Percentiles rank a stretch among this genome's conserved stretches.
phyloP scores from a whole-genome alignment of 108 stramenopile genomes.

The Cyclotella baltica region DNA sequence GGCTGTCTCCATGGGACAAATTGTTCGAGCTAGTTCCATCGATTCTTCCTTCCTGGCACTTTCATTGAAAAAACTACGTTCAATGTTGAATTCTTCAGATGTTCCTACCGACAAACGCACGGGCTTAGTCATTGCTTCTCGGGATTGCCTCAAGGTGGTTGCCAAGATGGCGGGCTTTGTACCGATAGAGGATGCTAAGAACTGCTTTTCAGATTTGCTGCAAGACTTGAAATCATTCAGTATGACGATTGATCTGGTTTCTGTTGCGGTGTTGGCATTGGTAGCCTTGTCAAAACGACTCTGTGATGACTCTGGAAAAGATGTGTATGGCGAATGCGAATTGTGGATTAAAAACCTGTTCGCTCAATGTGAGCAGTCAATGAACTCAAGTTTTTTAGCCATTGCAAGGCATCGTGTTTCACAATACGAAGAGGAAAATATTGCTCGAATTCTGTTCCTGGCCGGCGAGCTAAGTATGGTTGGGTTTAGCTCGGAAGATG shows the following conservation, averaged over 20 bases:
- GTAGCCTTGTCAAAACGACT: conserved; percentile 49
- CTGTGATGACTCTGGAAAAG: conserved; percentile 48
- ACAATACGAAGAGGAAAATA: conserved; percentile 26
- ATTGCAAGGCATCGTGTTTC: conserved; percentile 12
- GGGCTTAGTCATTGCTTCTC: conserved; percentile 36
- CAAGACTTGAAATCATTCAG: conserved; percentile 48
- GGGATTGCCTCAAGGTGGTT: conserved; percentile 59
- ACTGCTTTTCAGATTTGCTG: conserved; percentile 36
- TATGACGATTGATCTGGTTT: conserved; percentile 63
- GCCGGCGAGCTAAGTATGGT: conserved; percentile 78
- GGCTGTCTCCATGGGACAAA: conserved; percentile 33
- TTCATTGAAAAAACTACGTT: conserved; percentile 62
- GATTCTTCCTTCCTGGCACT: conserved; percentile 59
- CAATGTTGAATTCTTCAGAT: conserved; percentile 30
- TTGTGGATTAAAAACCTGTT: conserved; percentile 53
- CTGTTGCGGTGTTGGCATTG: conserved; percentile 63
- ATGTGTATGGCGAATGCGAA: conserved; percentile 56
- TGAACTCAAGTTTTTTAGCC: conserved; percentile 27
- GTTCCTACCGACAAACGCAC: conserved; percentile 27
- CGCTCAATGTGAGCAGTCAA: conserved; percentile 43
- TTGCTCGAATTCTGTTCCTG: conserved; percentile 49
- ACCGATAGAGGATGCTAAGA: conserved; percentile 42
- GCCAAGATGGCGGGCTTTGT: conserved; percentile 62
- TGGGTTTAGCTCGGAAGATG: conserved; percentile 70
- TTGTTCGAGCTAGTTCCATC: conserved; percentile 38